Evolutionary conservation across 169 alveolate species (phyloP).

Genomic region (Eimeria zaria): DNA sequence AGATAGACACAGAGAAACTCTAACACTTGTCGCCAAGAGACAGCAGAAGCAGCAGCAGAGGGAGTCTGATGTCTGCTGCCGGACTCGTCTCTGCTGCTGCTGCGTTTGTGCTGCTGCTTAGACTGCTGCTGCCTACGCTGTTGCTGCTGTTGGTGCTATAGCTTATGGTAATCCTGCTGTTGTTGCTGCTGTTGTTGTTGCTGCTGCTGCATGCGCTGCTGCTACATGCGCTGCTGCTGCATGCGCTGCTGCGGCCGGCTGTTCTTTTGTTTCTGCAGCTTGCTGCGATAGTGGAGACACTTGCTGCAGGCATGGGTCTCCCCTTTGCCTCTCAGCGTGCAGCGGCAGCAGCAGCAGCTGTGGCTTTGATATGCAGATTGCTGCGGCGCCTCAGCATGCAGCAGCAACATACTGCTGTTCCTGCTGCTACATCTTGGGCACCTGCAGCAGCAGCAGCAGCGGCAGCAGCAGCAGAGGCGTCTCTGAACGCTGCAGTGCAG

Average conservation of each 20-base stretch:
- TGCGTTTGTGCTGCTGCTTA: neutral
- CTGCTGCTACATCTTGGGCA: neutral
- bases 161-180: neutral
- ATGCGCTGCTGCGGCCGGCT: neutral
- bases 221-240: slow-evolving; percentile 8
- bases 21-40: neutral
- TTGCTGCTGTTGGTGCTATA: neutral
- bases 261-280: neutral
- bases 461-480: neutral
- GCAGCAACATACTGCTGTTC: neutral
- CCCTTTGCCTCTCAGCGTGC: slow-evolving; percentile 7
- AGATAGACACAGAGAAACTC: neutral
- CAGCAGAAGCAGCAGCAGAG: neutral
- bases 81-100: neutral
- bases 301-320: neutral
- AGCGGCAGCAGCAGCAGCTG: slow-evolving; percentile 20
- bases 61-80: neutral
- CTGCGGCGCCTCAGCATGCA: slow-evolving; percentile 33
- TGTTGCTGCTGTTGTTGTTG: neutral
- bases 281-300: slow-evolving; percentile 13
- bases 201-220: neutral
- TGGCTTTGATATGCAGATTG: slow-evolving; percentile 11
- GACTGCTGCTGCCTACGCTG: neutral
- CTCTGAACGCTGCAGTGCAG: slow-evolving; percentile 4
- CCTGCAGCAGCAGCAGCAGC: neutral